phyloP scores from a whole-genome alignment of 441 rosid species.

The Erodium chrysanthum region DNA sequence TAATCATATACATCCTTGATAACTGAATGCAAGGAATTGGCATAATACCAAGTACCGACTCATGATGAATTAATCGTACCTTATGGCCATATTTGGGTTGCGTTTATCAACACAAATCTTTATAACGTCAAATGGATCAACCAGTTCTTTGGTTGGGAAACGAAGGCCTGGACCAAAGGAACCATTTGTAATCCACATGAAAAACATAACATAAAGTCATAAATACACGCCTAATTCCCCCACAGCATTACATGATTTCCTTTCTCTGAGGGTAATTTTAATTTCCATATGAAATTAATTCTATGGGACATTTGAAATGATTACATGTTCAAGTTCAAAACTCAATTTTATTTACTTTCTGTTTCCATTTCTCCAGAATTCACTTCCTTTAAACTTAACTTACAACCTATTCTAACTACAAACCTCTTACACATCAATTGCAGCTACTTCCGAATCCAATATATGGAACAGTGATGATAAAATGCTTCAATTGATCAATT shows the following conservation, averaged over 20 bases:
- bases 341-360: background rate
- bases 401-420: no score
- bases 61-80: constrained; percentile 28
- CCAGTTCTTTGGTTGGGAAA: constrained; percentile 56
- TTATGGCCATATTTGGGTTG: constrained; percentile 53
- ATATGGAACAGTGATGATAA: no score
- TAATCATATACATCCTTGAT: background rate
- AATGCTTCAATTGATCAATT: no score
- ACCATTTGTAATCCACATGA: constrained; percentile 12
- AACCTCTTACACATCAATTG: no score
- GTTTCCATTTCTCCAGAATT: no score
- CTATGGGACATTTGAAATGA: no score
- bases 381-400: no score
- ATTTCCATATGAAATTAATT: background rate
- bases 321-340: background rate
- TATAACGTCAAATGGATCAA: constrained; percentile 45
- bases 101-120: constrained; percentile 46
- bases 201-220: no score
- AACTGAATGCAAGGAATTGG: constrained; percentile 9
- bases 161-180: constrained; percentile 43
- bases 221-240: background rate
- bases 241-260: background rate
- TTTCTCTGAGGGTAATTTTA: background rate
- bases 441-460: no score
- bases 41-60: background rate